Conservation (phyloP, 2,329 filamentous ascomycete genomes). For the Endothia cerciana region DNA sequence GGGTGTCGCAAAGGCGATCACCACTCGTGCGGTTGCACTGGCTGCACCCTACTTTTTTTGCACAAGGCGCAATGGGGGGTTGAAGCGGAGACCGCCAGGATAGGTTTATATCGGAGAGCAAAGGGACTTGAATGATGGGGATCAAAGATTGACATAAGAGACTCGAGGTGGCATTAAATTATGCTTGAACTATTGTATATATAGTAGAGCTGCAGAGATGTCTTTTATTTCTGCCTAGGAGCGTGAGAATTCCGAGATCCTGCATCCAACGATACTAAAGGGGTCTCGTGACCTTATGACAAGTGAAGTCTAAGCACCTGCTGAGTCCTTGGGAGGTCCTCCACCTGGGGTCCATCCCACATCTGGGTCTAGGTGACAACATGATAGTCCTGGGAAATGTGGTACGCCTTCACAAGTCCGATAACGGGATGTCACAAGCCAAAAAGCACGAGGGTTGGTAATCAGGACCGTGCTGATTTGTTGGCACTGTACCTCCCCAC, state of each 20-base stretch:
- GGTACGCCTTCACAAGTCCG: not conserved
- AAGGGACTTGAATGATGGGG: too few relatives aligned
- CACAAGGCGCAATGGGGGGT: too few relatives aligned
- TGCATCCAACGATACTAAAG: not conserved
- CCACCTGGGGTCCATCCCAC: not conserved
- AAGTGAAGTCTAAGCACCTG: not conserved
- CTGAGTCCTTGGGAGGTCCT: not conserved
- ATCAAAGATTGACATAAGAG: too few relatives aligned
- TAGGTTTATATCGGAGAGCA: too few relatives aligned
- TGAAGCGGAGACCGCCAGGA: too few relatives aligned
- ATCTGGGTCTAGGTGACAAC: not conserved
- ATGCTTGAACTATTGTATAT: too few relatives aligned
- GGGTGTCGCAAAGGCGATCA: too few relatives aligned
- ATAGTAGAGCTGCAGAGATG: too few relatives aligned
- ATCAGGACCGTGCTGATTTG: slow-evolving; percentile 15
- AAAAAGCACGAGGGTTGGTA: slow-evolving; percentile 10
- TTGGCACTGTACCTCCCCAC: slow-evolving; percentile 16
- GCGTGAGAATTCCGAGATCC: not conserved
- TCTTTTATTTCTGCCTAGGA: not conserved
- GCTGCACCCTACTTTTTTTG: too few relatives aligned
- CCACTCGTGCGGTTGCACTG: too few relatives aligned
- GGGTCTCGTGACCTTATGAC: not conserved
- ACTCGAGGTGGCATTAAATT: too few relatives aligned
- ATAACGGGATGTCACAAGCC: slow-evolving; percentile 5
- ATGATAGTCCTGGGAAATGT: not conserved